Base-by-base conservation (phyloP, 768 basidiomycete genomes). In the Auricularia sp. region DNA sequence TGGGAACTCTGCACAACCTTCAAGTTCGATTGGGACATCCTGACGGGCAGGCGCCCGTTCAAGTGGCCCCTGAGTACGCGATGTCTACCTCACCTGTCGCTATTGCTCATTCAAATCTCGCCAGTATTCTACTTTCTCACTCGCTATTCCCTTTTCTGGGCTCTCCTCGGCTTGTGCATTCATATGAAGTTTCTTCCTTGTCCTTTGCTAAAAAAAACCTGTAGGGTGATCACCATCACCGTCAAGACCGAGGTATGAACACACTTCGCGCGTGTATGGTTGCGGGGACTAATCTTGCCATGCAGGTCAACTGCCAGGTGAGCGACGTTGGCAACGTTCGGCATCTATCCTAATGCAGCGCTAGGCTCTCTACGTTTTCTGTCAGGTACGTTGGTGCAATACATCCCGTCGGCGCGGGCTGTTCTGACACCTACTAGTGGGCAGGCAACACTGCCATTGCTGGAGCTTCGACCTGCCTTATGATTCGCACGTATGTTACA, bases 111-210 rank as follows among this genome's bases (percentile, higher is more conserved):
- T 51, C 47, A 18, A 45, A 0, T 18, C 47, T 51, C 47, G 5
- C 62, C 36, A 80, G 87, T 83, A 34, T 84, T 87, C 66, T 86
- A 86, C 71, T 88, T 90, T 72, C 75, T 87, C 34, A 86, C 84
- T 71, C 83, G 88, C 65, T 89, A 89, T 72, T 87, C 84, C 72
- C 83, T 89, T 78, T 70, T 89, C n/a, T 77, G 83, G 64, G 81
- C 87, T 3, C 78, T 88, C 69, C 72, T 85, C 67, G 86, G 88
- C 65, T 68, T 89, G 86, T 86, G 70, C 75, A 83, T 75, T 42
- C 39, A 7, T 14, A 42, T 29, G 29, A 29, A 29, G 29, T 29
- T 29, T 29, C 29, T 29, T 29, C 29, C 39, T 42, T 42, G 39
- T 42, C 39, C 13, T 42, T 0, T 42, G 7, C 39, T 42, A 14